Evolutionary conservation across 345 rosid genomes (phyloP), one percentile per base, ranked within the genome.

Genomic region (Triadica sebifera): DNA sequence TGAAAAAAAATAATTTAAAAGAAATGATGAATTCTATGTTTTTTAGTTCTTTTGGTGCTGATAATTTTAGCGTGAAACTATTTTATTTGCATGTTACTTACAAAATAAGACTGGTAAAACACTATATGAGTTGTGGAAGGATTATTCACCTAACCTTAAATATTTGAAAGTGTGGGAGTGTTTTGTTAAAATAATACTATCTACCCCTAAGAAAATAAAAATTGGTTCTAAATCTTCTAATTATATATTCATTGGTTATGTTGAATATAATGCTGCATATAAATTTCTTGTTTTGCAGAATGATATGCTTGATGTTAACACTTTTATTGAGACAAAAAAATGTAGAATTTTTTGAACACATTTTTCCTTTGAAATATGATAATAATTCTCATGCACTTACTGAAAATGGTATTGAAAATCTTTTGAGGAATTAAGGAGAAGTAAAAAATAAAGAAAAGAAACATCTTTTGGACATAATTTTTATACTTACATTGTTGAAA

Each of bases 11-110:
- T 51, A 51, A 15, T 8, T 5, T 51, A 8, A 51, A 51, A 1
- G 19, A 55, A 20, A 53, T 70, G 74, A 53, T 70, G 63, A 70
- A 70, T 70, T 20, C 25, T 2, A 16, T 70, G 51, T 49, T 70
- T 1, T 1, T 56, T 53, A 53, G 64, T 38, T 53, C 74, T 55
- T 25, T 4, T 5, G 16, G n/a, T 10, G 39, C 29, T 29, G 64
- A 55, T 55, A 56, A 37, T 34, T 8, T 55, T 12, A 38, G 64
- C 46, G 24, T 46, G 3, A 50, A 47, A 15, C 59, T 10, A 49
- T 69, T 0, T 9, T 69, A 10, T 47, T 37, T 12, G 16, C 43
- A 22, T 20, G n/a, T 11, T 8, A 49, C 8, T 22, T 69, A 19
- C 39, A 49, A 8, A 69, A 24, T 12, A 25, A 17, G 2, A 51